Base-by-base conservation (phyloP, 106 monocot species). In the Chionographis japonica region DNA sequence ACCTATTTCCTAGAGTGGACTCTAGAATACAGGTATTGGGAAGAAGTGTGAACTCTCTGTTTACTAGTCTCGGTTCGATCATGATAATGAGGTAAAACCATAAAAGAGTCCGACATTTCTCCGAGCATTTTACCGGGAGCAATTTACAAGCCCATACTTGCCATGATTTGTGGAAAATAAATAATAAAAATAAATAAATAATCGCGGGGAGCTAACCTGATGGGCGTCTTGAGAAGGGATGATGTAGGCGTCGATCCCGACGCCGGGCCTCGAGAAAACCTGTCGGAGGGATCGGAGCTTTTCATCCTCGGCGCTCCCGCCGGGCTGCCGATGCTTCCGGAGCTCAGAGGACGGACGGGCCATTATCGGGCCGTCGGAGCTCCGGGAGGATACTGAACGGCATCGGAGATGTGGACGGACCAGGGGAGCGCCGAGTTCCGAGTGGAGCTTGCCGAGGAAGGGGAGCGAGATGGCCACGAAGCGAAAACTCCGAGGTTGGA, bases 161-260 rank as follows among this genome's bases (percentile, higher is more conserved):
- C 27, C 27, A 27, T 27, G 27, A 27, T 27, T 27, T 27, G 27
- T 27, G 27, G 1, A 27, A 27, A 27, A 27, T 27, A 27, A 46
- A 46, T 46, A 46, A 46, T 46, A 46, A 46, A 46, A 46, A 8
- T 8, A 46, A 46, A 46, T 4, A 46, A 46, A 46, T 46, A 46
- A 46, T 46, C 9, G 9, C 46, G 0, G 4, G 60, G 46, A 43
- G 4, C 42, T 35, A 35, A 86, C 93, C 89, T 89, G 93, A 67
- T 93, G 93, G 40, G 93, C 93, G 52, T 93, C 93, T 63, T 95
- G 79, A 39, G 91, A 91, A 3, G 95, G 95, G 65, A 95, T 77
- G 69, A 95, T 79, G 75, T 91, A 91, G 6, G 91, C 95, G 52
- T 95, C 95, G 66, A 95, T 77, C 52, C 66, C 85, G 15, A 95